phyloP scores from a whole-genome alignment of 768 basidiomycete genomes.

The Pleurotus eryngii region DNA sequence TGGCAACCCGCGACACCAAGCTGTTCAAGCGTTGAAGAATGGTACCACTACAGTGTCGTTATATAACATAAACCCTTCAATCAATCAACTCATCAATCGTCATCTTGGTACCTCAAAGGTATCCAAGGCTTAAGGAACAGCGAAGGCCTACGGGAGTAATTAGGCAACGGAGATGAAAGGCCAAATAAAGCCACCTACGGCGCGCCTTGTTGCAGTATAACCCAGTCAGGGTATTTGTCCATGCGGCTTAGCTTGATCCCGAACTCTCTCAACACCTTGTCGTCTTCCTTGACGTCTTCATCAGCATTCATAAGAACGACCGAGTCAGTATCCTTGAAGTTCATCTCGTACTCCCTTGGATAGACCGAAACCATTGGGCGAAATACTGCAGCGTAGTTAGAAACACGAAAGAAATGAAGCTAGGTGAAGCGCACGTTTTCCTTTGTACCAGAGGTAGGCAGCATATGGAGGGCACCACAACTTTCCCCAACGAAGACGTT shows the following conservation, averaged over 20 bases:
- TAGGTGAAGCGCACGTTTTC: neutral
- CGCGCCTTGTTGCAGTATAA: neutral
- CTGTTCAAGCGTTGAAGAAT: too few species aligned
- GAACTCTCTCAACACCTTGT: conserved; percentile 1
- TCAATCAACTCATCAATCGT: neutral
- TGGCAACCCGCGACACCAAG: too few species aligned
- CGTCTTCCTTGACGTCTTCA: conserved; percentile 4
- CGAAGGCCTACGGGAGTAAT: neutral
- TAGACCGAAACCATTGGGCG: neutral
- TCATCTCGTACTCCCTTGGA: conserved; percentile 1
- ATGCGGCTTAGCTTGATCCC: neutral
- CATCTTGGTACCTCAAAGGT: conserved; percentile 3
- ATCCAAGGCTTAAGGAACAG: conserved; percentile 4
- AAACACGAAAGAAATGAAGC: neutral
- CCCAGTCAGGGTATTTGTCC: conserved; percentile 5
- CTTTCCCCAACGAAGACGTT: conserved; percentile 3
- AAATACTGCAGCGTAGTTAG: neutral
- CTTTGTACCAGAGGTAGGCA: conserved; percentile 1
- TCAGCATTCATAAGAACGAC: conserved; percentile 3
- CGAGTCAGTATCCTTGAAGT: conserved; percentile 4
- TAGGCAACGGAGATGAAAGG: neutral
- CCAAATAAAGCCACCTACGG: neutral
- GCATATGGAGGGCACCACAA: conserved; percentile 4
- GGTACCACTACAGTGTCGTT: too few species aligned
- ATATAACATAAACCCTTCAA: too few species aligned